Evolutionary conservation across 345 rosid species (phyloP).

Genomic region (Cardamine resedifolia): DNA sequence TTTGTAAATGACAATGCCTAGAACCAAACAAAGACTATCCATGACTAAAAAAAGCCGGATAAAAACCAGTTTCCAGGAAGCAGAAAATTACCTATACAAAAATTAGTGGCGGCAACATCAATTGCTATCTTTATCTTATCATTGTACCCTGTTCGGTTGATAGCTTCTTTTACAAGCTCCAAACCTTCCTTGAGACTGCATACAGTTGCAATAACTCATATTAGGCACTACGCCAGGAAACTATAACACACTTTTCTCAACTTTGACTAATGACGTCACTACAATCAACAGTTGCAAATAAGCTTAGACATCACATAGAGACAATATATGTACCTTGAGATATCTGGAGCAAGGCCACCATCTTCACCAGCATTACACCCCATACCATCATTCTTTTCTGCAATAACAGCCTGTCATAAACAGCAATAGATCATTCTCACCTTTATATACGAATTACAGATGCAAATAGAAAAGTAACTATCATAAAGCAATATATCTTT

Average conservation of each 20-base stretch:
- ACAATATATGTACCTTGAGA: slow-evolving; percentile 60
- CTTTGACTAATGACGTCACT: neutral
- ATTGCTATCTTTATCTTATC: slow-evolving; percentile 91
- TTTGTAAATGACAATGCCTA: slow-evolving; percentile 14
- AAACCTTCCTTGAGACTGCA: slow-evolving; percentile 87
- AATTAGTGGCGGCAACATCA: slow-evolving; percentile 81
- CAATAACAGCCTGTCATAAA: slow-evolving; percentile 74
- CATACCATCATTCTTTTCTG: slow-evolving; percentile 68
- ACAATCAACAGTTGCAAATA: slow-evolving; percentile 9
- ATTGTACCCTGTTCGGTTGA: slow-evolving; percentile 74
- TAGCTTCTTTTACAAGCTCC: slow-evolving; percentile 93
- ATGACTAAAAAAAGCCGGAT: neutral
- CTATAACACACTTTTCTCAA: neutral
- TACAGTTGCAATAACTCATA: slow-evolving; percentile 19
- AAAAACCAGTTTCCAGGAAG: slow-evolving; percentile 28
- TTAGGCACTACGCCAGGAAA: slow-evolving; percentile 14
- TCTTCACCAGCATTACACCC: slow-evolving; percentile 92
- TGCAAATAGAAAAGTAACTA: slow-evolving; percentile 12
- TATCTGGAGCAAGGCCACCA: slow-evolving; percentile 95
- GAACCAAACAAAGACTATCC: slow-evolving; percentile 19
- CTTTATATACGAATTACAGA: neutral
- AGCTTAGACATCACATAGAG: slow-evolving; percentile 25
- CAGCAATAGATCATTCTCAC: slow-evolving; percentile 38
- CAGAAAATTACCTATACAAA: slow-evolving; percentile 71
- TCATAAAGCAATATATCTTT: slow-evolving; percentile 19